Percentiles rank a stretch among this genome's conserved stretches.
Conservation (phyloP, 2,329 filamentous ascomycete species). For the Colletotrichum scovillei region DNA sequence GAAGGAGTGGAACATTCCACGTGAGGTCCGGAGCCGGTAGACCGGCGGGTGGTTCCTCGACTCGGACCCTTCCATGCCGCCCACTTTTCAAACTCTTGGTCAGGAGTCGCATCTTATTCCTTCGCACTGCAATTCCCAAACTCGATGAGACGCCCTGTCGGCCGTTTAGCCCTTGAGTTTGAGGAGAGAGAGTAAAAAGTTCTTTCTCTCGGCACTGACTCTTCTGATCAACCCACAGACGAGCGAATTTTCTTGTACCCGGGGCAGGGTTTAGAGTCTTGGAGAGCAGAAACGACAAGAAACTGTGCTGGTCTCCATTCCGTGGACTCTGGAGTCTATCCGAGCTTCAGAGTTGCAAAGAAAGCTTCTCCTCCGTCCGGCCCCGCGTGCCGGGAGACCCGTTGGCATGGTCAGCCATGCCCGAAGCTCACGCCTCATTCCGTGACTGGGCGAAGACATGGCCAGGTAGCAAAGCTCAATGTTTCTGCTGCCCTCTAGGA, state of each 20-base stretch:
- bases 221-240: neutral
- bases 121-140: neutral
- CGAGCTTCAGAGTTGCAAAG: neutral
- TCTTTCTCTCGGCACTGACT: neutral
- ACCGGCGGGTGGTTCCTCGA: neutral
- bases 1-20: neutral
- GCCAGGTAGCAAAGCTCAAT: neutral
- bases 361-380: neutral
- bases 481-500: neutral
- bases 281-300: too few species aligned
- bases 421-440: neutral
- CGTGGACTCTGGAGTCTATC: neutral
- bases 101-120: neutral
- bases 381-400: neutral
- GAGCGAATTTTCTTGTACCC: too few species aligned
- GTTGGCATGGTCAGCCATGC: neutral
- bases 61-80: neutral
- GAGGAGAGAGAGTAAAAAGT: neutral
- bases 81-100: constrained; percentile 4
- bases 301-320: neutral
- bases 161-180: neutral
- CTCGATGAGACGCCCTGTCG: constrained; percentile 1
- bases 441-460: neutral
- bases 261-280: neutral
- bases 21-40: neutral